Base-by-base conservation (phyloP, 2,329 filamentous ascomycete species). In the Beauveria australis region DNA sequence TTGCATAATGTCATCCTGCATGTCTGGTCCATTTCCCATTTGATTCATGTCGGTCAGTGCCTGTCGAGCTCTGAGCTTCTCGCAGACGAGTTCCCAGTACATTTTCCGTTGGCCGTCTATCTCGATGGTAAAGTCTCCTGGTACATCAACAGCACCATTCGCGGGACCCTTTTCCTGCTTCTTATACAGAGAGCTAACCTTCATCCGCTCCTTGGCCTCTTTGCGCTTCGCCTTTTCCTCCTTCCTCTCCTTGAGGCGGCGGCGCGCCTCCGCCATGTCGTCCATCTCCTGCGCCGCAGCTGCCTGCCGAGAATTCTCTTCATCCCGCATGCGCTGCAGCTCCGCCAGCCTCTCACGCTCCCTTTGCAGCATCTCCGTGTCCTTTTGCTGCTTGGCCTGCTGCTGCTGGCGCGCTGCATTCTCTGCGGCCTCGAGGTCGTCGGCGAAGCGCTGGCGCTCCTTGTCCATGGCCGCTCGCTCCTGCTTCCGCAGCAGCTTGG, bases 381-480 rank as follows among this genome's bases (percentile, higher is more conserved):
- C 68, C 9, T 64, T 64, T 59, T 75, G 71, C 51, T 76, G 73
- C 59, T 74, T 74, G 14, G 74, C 81, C 40, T 78, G 81, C 74
- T 81, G 81, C 63, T 84, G 76, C 48, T 83, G 76, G 69, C 84
- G 86, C 56, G 85, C 78, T 3, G 86, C 86, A 33, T 82, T 78
- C 73, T 96, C 93, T 22, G 89, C 79, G 28, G 84, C 82, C 75
- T 96, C 92, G 55, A 97, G 76, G 69, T 97, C 92, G 69, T 96
- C 91, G 65, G 90, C 89, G 82, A 96, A 89, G 66, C 85, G 82
- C 70, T 89, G 79, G 66, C 89, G 80, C 73, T 87, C 83, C 53
- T 85, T 85, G 67, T 90, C 86, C 75, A 96, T 88, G 63, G 87
- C 79, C 56, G 89, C 86, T 67, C 87, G 81, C 73, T 92, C 85